Evolutionary conservation across 371 early-diverging fungal species (phyloP).

Genomic region (Mortierella sp.): DNA sequence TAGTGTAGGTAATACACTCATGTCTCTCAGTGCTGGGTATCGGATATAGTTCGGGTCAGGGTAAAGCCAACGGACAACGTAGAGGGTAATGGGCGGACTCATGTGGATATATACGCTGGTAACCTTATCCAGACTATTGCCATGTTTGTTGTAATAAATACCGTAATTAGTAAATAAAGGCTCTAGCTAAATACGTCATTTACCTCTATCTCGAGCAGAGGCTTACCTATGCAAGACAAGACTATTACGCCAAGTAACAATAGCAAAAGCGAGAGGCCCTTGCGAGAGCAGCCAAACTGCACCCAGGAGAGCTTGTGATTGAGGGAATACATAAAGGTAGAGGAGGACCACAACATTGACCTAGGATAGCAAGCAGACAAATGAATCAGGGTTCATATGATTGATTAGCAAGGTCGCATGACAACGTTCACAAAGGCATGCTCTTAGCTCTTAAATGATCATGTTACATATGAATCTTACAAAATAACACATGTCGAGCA

Average conservation of each 20-base stretch:
- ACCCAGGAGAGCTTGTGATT: slow-evolving; percentile 62
- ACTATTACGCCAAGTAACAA: slow-evolving; percentile 78
- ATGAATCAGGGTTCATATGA: slow-evolving; percentile 12
- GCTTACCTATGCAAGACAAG: slow-evolving; percentile 55
- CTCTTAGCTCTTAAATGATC: background rate
- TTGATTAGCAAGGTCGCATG: slow-evolving; percentile 2
- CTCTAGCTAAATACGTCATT: background rate
- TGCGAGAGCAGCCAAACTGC: slow-evolving; percentile 71
- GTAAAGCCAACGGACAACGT: slow-evolving; percentile 74
- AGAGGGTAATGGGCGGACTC: slow-evolving; percentile 73
- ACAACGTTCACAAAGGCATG: background rate
- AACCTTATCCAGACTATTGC: slow-evolving; percentile 76
- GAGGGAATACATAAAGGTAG: slow-evolving; percentile 66
- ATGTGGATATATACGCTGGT: slow-evolving; percentile 82
- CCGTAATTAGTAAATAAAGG: background rate
- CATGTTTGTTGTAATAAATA: background rate
- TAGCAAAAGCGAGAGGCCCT: slow-evolving; percentile 81
- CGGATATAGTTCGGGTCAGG: slow-evolving; percentile 55
- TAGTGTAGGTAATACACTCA: slow-evolving; percentile 51
- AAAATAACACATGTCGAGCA: slow-evolving; percentile 80
- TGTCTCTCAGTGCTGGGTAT: slow-evolving; percentile 62
- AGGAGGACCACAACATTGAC: slow-evolving; percentile 71
- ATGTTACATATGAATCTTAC: slow-evolving; percentile 15
- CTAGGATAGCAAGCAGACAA: slow-evolving; percentile 12
- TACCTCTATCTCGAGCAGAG: background rate